Evolutionary conservation across 164 flowering plant species (phyloP).

Genomic region (Dillenia suffruticosa): DNA sequence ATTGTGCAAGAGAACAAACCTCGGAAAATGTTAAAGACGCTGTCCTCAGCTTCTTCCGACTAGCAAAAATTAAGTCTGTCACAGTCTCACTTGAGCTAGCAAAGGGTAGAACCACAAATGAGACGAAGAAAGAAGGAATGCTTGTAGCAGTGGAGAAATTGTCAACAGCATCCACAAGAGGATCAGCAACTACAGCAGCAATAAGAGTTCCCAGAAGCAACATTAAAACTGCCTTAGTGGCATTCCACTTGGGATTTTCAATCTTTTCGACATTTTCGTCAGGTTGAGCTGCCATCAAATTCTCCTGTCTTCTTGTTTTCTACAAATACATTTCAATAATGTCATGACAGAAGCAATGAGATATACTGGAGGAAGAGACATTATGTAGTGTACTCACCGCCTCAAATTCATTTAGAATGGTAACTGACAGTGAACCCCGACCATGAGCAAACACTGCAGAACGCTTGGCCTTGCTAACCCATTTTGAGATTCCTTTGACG

Average conservation of each 20-base stretch:
- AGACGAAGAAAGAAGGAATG: constrained; percentile 42
- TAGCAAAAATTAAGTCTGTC: constrained; percentile 30
- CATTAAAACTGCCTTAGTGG: constrained; percentile 29
- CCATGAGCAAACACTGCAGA: not conserved
- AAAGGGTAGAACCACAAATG: constrained; percentile 38
- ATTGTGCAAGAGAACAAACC: constrained; percentile 19
- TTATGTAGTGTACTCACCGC: constrained; percentile 10
- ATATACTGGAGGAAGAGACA: not conserved
- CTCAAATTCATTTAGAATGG: constrained; percentile 7
- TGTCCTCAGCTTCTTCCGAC: constrained; percentile 28
- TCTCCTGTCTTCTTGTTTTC: constrained; percentile 21
- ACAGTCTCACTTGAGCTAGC: constrained; percentile 41
- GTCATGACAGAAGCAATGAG: not conserved
- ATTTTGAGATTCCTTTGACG: constrained; percentile 21
- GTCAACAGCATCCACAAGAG: constrained; percentile 44
- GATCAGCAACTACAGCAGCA: constrained; percentile 41
- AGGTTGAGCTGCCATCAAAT: constrained; percentile 16
- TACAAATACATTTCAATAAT: constrained; percentile 12
- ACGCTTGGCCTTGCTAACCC: constrained; percentile 15
- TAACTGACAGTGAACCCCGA: constrained; percentile 1
- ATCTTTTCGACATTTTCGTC: constrained; percentile 3
- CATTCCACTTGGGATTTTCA: constrained; percentile 14
- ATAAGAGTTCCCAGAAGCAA: constrained; percentile 37
- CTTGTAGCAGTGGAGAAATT: constrained; percentile 37
- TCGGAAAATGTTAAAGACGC: constrained; percentile 49